phyloP scores from a whole-genome alignment of 2,329 filamentous ascomycete genomes.

The Colletotrichum gigasporum region DNA sequence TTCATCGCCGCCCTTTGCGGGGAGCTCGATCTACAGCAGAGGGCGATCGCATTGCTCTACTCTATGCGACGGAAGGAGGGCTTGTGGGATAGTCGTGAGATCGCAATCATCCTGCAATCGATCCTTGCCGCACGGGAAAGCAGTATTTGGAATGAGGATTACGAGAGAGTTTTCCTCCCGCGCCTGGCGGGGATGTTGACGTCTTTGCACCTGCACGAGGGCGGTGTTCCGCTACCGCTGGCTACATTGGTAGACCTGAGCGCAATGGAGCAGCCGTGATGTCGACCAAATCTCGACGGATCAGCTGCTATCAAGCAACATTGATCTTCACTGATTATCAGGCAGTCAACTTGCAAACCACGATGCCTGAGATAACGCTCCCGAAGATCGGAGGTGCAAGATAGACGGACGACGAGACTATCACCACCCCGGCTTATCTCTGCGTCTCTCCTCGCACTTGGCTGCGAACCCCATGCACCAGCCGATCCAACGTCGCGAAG shows the following conservation, averaged over 20 bases:
- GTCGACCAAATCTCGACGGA: too few species aligned
- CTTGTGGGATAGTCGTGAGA: conserved; percentile 35
- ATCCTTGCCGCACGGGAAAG: not conserved
- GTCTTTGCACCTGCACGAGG: not conserved
- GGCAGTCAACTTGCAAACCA: too few species aligned
- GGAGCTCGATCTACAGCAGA: not conserved
- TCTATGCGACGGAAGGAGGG: conserved; percentile 34
- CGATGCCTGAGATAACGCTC: not conserved
- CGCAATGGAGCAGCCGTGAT: too few species aligned
- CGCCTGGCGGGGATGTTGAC: not conserved
- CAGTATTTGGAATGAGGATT: not conserved
- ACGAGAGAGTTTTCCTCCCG: not conserved
- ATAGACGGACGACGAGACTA: not conserved
- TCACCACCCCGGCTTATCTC: conserved; percentile 29
- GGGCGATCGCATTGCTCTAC: conserved; percentile 28
- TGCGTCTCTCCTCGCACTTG: not conserved
- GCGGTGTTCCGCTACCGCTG: not conserved
- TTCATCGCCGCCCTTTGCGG: not conserved
- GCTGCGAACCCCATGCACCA: not conserved
- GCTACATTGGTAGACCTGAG: not conserved
- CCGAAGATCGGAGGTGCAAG: conserved; percentile 7
- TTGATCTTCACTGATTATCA: too few species aligned
- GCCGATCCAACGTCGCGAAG: not conserved
- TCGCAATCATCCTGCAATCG: conserved; percentile 9
- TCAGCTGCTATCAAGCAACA: too few species aligned